Percentiles rank a stretch among this genome's conserved stretches.
Conservation (phyloP, 352 stramenopile genomes). For the Phytophthora citrophthora region DNA sequence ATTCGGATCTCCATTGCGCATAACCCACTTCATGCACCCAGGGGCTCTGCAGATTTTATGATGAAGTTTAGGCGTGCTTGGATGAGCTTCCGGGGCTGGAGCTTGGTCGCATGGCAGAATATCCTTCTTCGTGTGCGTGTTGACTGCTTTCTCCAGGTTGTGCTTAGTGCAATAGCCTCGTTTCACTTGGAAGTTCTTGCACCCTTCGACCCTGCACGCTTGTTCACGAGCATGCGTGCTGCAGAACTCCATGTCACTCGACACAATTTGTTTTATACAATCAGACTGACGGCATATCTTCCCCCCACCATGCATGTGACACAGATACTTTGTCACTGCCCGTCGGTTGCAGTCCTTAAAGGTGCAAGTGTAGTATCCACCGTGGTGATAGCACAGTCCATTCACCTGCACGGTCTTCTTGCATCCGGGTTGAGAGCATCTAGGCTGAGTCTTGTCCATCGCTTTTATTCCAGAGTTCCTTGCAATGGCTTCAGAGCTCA, state of each 20-base stretch:
- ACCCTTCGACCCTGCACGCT: not conserved
- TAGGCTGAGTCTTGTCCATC: not conserved
- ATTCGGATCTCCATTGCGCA: slow-evolving; percentile 9
- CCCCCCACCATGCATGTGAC: not conserved
- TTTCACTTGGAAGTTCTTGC: not conserved
- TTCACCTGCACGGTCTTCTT: not conserved
- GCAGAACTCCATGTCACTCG: not conserved
- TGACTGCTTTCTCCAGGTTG: not conserved
- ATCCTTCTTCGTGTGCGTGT: too few relatives aligned
- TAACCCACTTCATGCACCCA: slow-evolving; percentile 18
- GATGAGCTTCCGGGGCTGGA: too few relatives aligned
- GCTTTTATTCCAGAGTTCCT: too few relatives aligned
- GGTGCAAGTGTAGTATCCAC: slow-evolving; percentile 6
- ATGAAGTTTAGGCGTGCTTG: too few relatives aligned
- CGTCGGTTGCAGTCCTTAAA: slow-evolving; percentile 4
- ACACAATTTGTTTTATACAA: slow-evolving; percentile 1
- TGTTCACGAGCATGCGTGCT: slow-evolving; percentile 7
- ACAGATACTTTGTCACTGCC: not conserved
- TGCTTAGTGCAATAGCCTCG: slow-evolving; percentile 1
- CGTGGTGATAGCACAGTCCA: slow-evolving; percentile 4
- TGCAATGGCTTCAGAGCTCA: too few relatives aligned
- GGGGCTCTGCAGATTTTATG: not conserved
- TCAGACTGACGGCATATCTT: not conserved
- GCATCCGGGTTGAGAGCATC: not conserved
- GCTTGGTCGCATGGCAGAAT: too few relatives aligned